Base-by-base conservation (phyloP, 768 basidiomycete species). In the Pholiota conissans region DNA sequence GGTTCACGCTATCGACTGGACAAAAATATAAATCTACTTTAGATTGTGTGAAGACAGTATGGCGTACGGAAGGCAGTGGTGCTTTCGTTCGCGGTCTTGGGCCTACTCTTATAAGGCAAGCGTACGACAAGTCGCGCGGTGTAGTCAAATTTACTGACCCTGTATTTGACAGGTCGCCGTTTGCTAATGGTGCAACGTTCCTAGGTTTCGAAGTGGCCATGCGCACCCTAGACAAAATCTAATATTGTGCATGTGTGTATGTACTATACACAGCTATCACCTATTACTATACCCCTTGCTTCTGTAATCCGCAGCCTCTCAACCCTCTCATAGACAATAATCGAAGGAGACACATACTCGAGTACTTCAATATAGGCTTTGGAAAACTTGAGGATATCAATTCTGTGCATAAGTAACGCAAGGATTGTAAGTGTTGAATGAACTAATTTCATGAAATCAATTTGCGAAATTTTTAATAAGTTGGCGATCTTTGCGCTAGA, bases 121-220 rank as follows among this genome's bases (percentile, higher is more conserved):
- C 56, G 40, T 55, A 24, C 3, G 3, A 13, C 26, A 4, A 20
- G 10, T 20, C 20, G n/a, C 42, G 24, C 28, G 20, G 5, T 22
- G 26, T 50, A 29, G 51, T 56, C 18, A n/a, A 18, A 26, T 34
- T 32, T n/a, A 35, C 16, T 49, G 49, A 57, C 35, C n/a, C 22
- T 45, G n/a, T n/a, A n/a, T n/a, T 59, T 57, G 42, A 16, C 52
- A 95, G 93, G 65, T 95, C 93, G 2, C 95, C 95, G 0, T 96
- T 97, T 66, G 95, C 95, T 10, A 98, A 98, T 64, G 96, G 95
- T 18, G 93, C 93, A 1, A 98, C 96, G 0, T 98, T 98, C 81
- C 84, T 96, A 56, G 95, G 93, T 0, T 98, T 95, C 66, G 96
- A 98, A 78, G 80, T 98, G 75, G 93, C 92, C 42, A 93, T 85